A percentile compares a stretch with the other conserved stretches of the same genome.
phyloP scores from a whole-genome alignment of 2,329 filamentous ascomycete species.

The Fusarium sp. region DNA sequence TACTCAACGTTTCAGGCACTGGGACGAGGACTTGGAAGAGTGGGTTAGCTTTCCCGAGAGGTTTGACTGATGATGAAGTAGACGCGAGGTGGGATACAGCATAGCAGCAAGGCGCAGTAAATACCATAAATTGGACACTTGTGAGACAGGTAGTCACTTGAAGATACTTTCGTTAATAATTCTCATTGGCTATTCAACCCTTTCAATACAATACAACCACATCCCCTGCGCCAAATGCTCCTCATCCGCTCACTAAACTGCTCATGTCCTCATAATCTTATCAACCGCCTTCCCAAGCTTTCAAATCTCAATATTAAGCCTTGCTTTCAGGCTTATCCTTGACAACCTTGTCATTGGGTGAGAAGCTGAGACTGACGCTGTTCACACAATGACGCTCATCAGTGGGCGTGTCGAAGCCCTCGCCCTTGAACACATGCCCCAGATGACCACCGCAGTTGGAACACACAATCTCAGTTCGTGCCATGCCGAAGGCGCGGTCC shows the following conservation, averaged over 20 bases:
- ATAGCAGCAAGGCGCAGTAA: neutral
- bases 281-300: neutral
- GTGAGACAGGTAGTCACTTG: neutral
- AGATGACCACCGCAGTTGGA: slow-evolving; percentile 93
- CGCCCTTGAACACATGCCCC: slow-evolving; percentile 95
- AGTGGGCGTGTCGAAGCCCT: slow-evolving; percentile 85
- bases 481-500: slow-evolving; percentile 83
- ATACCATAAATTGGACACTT: neutral
- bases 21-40: slow-evolving; percentile 39
- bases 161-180: slow-evolving; percentile 7
- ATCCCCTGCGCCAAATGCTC: neutral
- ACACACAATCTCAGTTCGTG: slow-evolving; percentile 92
- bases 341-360: slow-evolving; percentile 68
- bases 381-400: slow-evolving; percentile 99
- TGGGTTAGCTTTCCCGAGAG: slow-evolving; percentile 44
- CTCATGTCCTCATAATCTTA: slow-evolving; percentile 1
- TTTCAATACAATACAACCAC: slow-evolving; percentile 1
- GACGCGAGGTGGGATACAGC: neutral
- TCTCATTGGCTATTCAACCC: slow-evolving; percentile 1
- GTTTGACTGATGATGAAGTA: slow-evolving; percentile 39
- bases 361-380: slow-evolving; percentile 88
- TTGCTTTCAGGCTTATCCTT: slow-evolving; percentile 53
- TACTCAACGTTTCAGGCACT: slow-evolving; percentile 38
- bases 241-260: neutral
- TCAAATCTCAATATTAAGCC: slow-evolving; percentile 41